phyloP scores from a whole-genome alignment of 1,139 yeast genomes.

The Debaryomycetaceae sp. region DNA sequence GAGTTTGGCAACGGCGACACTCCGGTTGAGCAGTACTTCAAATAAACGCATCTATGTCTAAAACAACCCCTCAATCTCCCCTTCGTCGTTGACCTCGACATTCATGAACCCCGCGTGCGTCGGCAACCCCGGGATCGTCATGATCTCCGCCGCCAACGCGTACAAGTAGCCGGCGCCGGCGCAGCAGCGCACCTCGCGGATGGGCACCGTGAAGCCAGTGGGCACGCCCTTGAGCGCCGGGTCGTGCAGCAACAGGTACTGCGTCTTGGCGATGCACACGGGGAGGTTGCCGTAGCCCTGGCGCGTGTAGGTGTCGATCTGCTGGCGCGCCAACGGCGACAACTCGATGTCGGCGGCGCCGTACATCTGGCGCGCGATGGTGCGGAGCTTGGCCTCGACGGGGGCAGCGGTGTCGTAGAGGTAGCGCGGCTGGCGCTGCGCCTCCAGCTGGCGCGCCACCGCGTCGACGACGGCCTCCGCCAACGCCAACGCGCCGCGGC shows the following conservation, averaged over 20 bases:
- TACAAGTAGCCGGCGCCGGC: slow-evolving; percentile 83
- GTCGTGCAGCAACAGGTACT: slow-evolving; percentile 77
- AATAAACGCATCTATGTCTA: slow-evolving; percentile 17
- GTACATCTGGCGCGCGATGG: slow-evolving; percentile 71
- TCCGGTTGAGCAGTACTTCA: slow-evolving; percentile 3
- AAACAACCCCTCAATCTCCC: slow-evolving; percentile 76
- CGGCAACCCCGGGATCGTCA: slow-evolving; percentile 81
- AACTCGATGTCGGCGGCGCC: slow-evolving; percentile 70
- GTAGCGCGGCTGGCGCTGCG: slow-evolving; percentile 41
- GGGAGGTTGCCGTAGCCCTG: slow-evolving; percentile 77
- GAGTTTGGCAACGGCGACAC: slow-evolving; percentile 22
- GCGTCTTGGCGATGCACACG: slow-evolving; percentile 80
- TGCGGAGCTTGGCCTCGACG: slow-evolving; percentile 59
- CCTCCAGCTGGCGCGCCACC: slow-evolving; percentile 28
- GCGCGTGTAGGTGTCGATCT: slow-evolving; percentile 58
- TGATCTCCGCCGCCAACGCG: slow-evolving; percentile 79
- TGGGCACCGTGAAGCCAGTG: slow-evolving; percentile 71
- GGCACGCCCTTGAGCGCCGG: slow-evolving; percentile 82
- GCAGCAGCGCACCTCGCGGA: slow-evolving; percentile 74
- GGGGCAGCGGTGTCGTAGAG: slow-evolving; percentile 56
- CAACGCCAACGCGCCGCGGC: slow-evolving; percentile 64
- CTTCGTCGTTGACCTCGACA: slow-evolving; percentile 74
- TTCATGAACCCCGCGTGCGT: slow-evolving; percentile 84
- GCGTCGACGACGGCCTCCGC: slow-evolving; percentile 70
- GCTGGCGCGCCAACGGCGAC: slow-evolving; percentile 61